Evolutionary conservation across 352 stramenopile species (phyloP).

Genomic region (Pythium rhizo-oryzae): DNA sequence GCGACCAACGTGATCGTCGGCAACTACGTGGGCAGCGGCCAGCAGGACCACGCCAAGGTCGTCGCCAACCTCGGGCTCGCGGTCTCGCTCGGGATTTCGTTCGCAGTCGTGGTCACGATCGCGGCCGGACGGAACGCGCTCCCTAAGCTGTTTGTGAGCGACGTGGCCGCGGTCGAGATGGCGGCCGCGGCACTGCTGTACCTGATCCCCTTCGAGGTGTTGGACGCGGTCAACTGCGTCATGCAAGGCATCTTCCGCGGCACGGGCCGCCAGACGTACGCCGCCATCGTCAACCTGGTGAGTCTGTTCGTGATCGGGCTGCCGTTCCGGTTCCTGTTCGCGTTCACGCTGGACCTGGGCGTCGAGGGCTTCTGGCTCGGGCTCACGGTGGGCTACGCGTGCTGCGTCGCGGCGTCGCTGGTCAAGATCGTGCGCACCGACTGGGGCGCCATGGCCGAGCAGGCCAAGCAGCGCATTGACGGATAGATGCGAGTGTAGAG

Average conservation of each 20-base stretch:
- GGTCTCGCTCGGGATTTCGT: constrained; percentile 49
- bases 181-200: constrained; percentile 53
- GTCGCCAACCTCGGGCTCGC: constrained; percentile 71
- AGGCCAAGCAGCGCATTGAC: background rate
- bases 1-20: constrained; percentile 86
- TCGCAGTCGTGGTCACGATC: constrained; percentile 46
- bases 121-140: constrained; percentile 46
- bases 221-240: constrained; percentile 71
- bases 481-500: too few species aligned
- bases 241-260: constrained; percentile 80
- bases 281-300: constrained; percentile 65
- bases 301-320: constrained; percentile 74
- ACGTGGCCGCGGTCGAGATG: constrained; percentile 26
- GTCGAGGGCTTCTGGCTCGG: constrained; percentile 79
- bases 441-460: constrained; percentile 35
- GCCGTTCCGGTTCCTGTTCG: constrained; percentile 59
- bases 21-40: constrained; percentile 80
- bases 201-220: constrained; percentile 72
- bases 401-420: constrained; percentile 55
- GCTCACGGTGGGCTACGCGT: constrained; percentile 58
- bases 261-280: constrained; percentile 59
- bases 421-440: constrained; percentile 61
- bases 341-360: constrained; percentile 55
- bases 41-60: constrained; percentile 83
- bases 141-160: constrained; percentile 74